A percentile compares a stretch with the other conserved stretches of the same genome.
Evolutionary conservation across 805 yeast genomes (phyloP).

Genomic region (Lipomyces japonicus): DNA sequence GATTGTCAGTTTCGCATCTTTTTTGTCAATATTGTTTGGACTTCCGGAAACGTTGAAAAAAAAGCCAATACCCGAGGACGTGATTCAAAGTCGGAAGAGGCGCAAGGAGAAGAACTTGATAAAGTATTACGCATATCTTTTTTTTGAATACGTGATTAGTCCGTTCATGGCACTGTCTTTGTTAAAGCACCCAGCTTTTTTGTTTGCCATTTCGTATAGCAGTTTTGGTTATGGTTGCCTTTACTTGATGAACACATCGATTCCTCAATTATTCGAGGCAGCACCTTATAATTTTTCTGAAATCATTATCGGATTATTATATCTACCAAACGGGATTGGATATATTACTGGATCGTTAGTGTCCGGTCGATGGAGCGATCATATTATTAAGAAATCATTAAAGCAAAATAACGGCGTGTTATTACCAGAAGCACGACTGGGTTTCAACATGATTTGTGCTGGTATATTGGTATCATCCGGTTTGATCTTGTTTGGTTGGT

Average conservation of each 20-base stretch:
- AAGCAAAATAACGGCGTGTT: constrained; percentile 57
- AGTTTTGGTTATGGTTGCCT: constrained; percentile 67
- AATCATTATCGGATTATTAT: constrained; percentile 66
- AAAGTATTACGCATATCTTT: constrained; percentile 10
- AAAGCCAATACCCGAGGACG: constrained; percentile 34
- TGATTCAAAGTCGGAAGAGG: constrained; percentile 22
- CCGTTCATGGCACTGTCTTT: constrained; percentile 63
- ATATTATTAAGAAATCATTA: constrained; percentile 50
- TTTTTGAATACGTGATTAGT: constrained; percentile 46
- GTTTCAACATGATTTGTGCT: constrained; percentile 67
- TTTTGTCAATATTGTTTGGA: constrained; percentile 48
- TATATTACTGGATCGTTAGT: constrained; percentile 70
- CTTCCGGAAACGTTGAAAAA: constrained; percentile 78
- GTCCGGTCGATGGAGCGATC: constrained; percentile 80
- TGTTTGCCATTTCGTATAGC: constrained; percentile 60
- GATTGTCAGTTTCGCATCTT: constrained; percentile 56
- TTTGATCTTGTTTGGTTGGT: constrained; percentile 77
- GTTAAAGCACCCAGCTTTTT: constrained; percentile 69
- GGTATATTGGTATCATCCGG: constrained; percentile 60
- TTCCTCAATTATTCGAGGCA: constrained; percentile 57
- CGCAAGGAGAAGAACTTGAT: background rate
- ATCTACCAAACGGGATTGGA: constrained; percentile 78
- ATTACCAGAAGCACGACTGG: constrained; percentile 74
- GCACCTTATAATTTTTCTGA: constrained; percentile 68
- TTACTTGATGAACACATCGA: constrained; percentile 70